These are phyloP conservation scores for Solanum bukasovii DNA, from an alignment of 257 asterid species.

Conservation along the genomic window DNA sequence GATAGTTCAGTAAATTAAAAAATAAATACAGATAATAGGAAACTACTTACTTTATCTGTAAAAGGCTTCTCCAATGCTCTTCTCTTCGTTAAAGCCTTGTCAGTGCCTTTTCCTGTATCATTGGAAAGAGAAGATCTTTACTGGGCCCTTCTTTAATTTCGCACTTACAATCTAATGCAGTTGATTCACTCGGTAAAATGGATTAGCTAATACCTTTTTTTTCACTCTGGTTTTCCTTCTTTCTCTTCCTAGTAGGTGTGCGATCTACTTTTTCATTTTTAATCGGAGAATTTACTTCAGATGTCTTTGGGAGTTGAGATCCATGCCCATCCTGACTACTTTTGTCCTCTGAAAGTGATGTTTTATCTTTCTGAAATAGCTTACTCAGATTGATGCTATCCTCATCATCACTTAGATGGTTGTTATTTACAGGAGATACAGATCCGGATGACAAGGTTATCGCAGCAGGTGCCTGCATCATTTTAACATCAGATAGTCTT, in stretches of 20 bases:
- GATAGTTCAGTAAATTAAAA: neutral
- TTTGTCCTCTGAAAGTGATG: neutral
- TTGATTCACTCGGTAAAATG: neutral
- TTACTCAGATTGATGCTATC: constrained; percentile 3
- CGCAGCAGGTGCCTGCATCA: neutral
- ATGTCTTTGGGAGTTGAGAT: neutral
- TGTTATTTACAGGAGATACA: neutral
- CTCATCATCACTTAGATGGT: neutral
- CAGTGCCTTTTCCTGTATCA: neutral
- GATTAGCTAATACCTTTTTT: neutral
- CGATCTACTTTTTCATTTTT: neutral
- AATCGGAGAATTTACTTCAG: neutral
- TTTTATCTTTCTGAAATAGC: neutral
- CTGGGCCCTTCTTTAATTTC: neutral
- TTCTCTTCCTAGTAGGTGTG: constrained; percentile 1
- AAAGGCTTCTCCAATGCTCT: neutral
- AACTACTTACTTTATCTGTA: neutral
- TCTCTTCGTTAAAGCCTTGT: constrained; percentile 1
- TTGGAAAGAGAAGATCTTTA: neutral
- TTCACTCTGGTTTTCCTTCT: neutral
- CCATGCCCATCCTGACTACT: neutral
- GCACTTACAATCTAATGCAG: neutral
- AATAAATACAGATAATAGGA: neutral
- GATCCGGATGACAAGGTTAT: neutral
- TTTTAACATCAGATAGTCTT: neutral